A percentile compares a stretch with the other conserved stretches of the same genome.
Evolutionary conservation across 1,284 basidiomycete genomes (phyloP).

Genomic region (Malassezia nana): DNA sequence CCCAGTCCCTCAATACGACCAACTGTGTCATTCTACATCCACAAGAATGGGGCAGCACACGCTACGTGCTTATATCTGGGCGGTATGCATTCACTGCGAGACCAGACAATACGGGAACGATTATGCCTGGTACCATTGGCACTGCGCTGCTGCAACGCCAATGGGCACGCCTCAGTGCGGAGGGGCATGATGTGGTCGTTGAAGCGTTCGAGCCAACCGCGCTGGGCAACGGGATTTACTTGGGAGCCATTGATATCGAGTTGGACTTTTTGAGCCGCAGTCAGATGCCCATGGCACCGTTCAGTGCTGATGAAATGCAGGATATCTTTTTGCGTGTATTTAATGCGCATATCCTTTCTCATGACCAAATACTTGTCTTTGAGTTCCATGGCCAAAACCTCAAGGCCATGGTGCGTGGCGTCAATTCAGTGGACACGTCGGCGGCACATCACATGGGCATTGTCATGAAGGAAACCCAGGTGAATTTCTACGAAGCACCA

Average conservation of each 20-base stretch:
- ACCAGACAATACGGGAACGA: conserved; percentile 28
- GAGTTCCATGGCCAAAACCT: conserved; percentile 84
- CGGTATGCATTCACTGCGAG: conserved; percentile 39
- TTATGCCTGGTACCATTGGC: conserved; percentile 35
- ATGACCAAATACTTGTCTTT: conserved; percentile 68
- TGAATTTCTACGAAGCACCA: conserved; percentile 76
- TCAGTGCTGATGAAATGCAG: conserved; percentile 71
- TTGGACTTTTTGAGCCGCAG: conserved; percentile 32
- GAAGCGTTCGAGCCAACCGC: conserved; percentile 38
- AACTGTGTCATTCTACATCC: conserved; percentile 41
- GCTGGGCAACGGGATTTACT: conserved; percentile 34
- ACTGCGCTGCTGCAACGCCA: conserved; percentile 36
- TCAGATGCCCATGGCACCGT: conserved; percentile 25
- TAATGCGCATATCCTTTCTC: conserved; percentile 54
- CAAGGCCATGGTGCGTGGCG: conserved; percentile 61
- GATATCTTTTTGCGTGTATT: conserved; percentile 65
- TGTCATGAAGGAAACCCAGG: conserved; percentile 77
- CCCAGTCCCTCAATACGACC: conserved; percentile 28
- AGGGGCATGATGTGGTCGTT: conserved; percentile 35
- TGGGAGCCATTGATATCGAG: conserved; percentile 41
- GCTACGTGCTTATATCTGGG: conserved; percentile 39
- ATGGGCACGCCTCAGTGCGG: conserved; percentile 40
- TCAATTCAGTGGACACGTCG: conserved; percentile 55
- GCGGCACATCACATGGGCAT: conserved; percentile 56
- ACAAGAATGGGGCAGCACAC: conserved; percentile 40